A percentile compares a stretch with the other conserved stretches of the same genome.
These are phyloP conservation scores for Lachnellula willkommii DNA, from an alignment of 2,329 filamentous ascomycete species.

Conservation along the genomic window DNA sequence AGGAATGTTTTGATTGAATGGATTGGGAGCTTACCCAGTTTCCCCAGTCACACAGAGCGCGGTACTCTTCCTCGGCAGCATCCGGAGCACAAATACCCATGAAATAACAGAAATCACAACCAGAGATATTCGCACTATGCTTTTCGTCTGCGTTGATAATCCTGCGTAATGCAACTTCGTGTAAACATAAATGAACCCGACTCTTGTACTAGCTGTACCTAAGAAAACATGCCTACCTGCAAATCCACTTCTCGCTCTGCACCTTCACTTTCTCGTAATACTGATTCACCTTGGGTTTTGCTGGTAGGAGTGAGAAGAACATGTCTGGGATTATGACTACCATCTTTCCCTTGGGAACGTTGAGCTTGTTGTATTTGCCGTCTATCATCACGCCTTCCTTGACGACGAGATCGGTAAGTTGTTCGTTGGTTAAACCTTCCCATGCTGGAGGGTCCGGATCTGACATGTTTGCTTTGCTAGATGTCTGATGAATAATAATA, in stretches of 20 bases:
- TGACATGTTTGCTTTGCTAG: too few species aligned
- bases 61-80: slow-evolving; percentile 4
- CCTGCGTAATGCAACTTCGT: too few species aligned
- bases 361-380: not conserved
- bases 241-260: slow-evolving; percentile 1
- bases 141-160: too few species aligned
- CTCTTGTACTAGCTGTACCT: too few species aligned
- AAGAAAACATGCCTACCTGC: not conserved
- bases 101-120: slow-evolving; percentile 6
- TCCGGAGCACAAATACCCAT: slow-evolving; percentile 6
- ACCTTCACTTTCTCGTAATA: slow-evolving; percentile 1
- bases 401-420: not conserved
- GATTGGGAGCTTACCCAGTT: slow-evolving; percentile 5
- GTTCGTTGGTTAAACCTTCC: not conserved
- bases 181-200: too few species aligned
- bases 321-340: slow-evolving; percentile 6
- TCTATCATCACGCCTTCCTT: not conserved
- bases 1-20: too few species aligned
- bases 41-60: slow-evolving; percentile 10
- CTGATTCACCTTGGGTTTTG: slow-evolving; percentile 1
- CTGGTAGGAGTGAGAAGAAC: slow-evolving; percentile 4
- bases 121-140: not conserved
- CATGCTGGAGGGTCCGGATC: too few species aligned
- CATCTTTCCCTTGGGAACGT: not conserved
- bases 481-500: too few species aligned